phyloP scores from a whole-genome alignment of 441 rosid genomes.

The Gossypium davidsonii region DNA sequence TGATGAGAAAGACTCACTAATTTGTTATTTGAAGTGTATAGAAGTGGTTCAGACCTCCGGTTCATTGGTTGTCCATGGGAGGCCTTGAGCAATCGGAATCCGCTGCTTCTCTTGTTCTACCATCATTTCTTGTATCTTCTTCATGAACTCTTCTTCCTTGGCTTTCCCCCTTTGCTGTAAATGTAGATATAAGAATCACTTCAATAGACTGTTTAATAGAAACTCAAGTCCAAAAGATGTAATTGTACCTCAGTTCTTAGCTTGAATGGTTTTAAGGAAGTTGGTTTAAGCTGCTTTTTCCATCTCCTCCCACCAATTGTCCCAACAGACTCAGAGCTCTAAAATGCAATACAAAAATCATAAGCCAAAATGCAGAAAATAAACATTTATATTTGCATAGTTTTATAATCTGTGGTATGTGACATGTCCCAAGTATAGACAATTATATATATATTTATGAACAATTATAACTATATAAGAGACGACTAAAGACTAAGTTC shows the following conservation, averaged over 20 bases:
- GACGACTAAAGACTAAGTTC: neutral
- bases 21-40: neutral
- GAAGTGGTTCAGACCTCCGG: conserved; percentile 54
- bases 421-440: neutral
- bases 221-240: conserved; percentile 4
- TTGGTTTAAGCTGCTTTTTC: conserved; percentile 65
- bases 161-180: conserved; percentile 75
- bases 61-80: conserved; percentile 95
- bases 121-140: conserved; percentile 64
- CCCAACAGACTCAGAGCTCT: conserved; percentile 74
- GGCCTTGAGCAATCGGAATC: conserved; percentile 88
- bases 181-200: conserved; percentile 12
- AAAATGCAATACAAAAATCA: conserved; percentile 5
- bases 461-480: neutral
- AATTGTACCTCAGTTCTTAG: conserved; percentile 77
- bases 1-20: neutral
- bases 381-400: neutral
- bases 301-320: conserved; percentile 57
- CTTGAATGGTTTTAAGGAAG: conserved; percentile 68
- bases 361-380: neutral
- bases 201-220: neutral
- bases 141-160: conserved; percentile 80
- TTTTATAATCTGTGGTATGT: neutral
- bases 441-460: neutral
- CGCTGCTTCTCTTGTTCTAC: conserved; percentile 62